Evolutionary conservation across 495 filamentous ascomycete species (phyloP).

Genomic region (Penicillium atrosanguineum): DNA sequence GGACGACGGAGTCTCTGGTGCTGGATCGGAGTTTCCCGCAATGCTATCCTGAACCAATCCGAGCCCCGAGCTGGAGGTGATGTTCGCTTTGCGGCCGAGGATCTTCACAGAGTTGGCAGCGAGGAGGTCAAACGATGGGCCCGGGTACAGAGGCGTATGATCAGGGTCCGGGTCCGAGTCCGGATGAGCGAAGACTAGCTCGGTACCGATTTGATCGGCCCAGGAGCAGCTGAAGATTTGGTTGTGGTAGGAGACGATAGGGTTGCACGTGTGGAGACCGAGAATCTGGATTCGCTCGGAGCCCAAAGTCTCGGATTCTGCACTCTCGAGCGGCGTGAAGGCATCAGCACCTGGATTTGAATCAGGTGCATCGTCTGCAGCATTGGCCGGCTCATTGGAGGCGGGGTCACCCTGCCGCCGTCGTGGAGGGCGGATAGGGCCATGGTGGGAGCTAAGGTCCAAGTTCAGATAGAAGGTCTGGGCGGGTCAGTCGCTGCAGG

Average conservation of each 20-base stretch:
- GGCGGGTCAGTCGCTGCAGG: background rate
- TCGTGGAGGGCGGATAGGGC: conserved; percentile 34
- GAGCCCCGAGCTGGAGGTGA: conserved; percentile 30
- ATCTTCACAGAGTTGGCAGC: conserved; percentile 56
- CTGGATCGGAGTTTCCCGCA: background rate
- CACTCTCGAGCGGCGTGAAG: conserved; percentile 20
- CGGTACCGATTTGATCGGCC: conserved; percentile 75
- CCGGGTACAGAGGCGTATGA: conserved; percentile 35
- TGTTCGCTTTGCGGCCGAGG: conserved; percentile 41
- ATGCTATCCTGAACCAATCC: conserved; percentile 4
- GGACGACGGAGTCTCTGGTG: background rate
- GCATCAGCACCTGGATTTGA: conserved; percentile 8
- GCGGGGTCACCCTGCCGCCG: conserved; percentile 25
- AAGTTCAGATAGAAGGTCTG: conserved; percentile 56
- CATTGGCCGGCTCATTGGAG: conserved; percentile 2
- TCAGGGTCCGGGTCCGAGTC: conserved; percentile 22
- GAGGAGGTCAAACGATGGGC: conserved; percentile 57
- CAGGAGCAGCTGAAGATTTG: conserved; percentile 73
- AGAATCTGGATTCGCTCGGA: conserved; percentile 68
- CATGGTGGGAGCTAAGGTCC: conserved; percentile 48
- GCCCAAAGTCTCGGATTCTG: conserved; percentile 22
- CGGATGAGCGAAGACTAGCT: conserved; percentile 63
- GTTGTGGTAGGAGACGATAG: conserved; percentile 71
- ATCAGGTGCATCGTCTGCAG: conserved; percentile 11
- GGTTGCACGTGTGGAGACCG: conserved; percentile 69